Conservation (phyloP, 495 filamentous ascomycete species). For the Penicillium crystallinum region DNA sequence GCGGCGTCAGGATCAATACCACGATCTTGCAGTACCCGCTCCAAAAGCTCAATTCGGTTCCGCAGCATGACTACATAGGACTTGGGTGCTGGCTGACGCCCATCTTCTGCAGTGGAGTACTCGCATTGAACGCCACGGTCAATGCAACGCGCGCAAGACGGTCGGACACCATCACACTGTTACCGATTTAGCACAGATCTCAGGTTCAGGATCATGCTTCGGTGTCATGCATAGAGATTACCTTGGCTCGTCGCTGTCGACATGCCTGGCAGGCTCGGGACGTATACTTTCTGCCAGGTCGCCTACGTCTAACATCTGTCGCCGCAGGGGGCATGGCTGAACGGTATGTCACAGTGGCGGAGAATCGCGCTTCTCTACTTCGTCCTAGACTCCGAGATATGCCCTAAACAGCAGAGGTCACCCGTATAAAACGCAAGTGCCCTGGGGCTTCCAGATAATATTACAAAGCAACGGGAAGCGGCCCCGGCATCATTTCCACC, state of each 20-base stretch:
- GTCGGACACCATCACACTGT: slow-evolving; percentile 24
- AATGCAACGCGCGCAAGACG: slow-evolving; percentile 26
- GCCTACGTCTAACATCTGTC: slow-evolving; percentile 16
- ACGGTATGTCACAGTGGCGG: neutral
- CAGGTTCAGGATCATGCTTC: neutral
- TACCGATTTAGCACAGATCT: neutral
- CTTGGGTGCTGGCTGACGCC: slow-evolving; percentile 27
- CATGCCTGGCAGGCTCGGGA: slow-evolving; percentile 28
- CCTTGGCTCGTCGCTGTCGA: slow-evolving; percentile 28
- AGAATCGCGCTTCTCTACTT: neutral
- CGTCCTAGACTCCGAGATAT: no score
- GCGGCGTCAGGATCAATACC: slow-evolving; percentile 24
- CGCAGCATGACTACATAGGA: slow-evolving; percentile 27
- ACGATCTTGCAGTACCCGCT: slow-evolving; percentile 16
- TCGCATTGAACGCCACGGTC: slow-evolving; percentile 20
- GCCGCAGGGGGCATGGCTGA: slow-evolving; percentile 6
- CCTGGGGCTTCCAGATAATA: neutral
- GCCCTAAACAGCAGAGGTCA: no score
- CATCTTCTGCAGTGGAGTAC: slow-evolving; percentile 24
- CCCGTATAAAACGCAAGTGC: no score
- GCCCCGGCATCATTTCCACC: neutral
- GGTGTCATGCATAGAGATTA: neutral
- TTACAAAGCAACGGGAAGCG: neutral
- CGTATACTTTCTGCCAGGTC: slow-evolving; percentile 23
- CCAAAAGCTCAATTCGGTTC: slow-evolving; percentile 22